These are phyloP conservation scores for Circinella minor DNA, from an alignment of 371 early-diverging fungal species.

Conservation along the genomic window DNA sequence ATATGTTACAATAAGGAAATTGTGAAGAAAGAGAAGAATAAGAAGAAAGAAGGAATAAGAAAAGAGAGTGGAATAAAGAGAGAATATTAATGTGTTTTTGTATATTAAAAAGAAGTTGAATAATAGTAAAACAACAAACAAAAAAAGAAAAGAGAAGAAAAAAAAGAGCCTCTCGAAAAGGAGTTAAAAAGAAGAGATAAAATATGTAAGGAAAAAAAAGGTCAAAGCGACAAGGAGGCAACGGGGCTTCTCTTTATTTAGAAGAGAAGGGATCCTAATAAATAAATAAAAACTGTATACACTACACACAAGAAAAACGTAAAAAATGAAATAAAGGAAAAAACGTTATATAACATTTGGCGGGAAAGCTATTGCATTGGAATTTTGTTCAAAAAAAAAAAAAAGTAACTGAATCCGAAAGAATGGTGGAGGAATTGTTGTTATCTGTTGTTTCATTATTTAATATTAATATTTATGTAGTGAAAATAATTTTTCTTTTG, in stretches of 20 bases:
- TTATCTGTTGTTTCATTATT: background rate
- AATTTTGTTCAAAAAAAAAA: background rate
- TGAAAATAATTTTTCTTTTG: too few species aligned
- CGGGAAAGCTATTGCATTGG: background rate
- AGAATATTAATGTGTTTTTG: background rate
- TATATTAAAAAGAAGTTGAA: too few species aligned
- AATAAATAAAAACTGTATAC: background rate
- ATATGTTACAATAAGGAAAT: slow-evolving; percentile 5
- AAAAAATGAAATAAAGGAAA: background rate
- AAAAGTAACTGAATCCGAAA: slow-evolving; percentile 1
- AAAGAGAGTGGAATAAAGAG: background rate
- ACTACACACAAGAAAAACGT: too few species aligned
- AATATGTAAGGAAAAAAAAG: slow-evolving; percentile 6
- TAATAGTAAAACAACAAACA: slow-evolving; percentile 2
- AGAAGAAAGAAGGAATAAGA: background rate
- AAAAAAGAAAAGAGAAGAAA: background rate
- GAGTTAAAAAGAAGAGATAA: background rate
- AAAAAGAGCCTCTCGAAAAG: background rate
- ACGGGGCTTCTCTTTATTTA: background rate
- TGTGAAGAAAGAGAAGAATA: background rate
- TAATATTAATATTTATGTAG: background rate
- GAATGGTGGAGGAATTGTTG: slow-evolving; percentile 8
- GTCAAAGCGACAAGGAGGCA: slow-evolving; percentile 8
- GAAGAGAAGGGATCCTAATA: background rate
- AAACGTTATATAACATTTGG: slow-evolving; percentile 9